Evolutionary conservation across 176 grass and related monocot genomes (phyloP), one percentile per base, ranked within the genome.

Genomic region (Oropetium thomaeum): DNA sequence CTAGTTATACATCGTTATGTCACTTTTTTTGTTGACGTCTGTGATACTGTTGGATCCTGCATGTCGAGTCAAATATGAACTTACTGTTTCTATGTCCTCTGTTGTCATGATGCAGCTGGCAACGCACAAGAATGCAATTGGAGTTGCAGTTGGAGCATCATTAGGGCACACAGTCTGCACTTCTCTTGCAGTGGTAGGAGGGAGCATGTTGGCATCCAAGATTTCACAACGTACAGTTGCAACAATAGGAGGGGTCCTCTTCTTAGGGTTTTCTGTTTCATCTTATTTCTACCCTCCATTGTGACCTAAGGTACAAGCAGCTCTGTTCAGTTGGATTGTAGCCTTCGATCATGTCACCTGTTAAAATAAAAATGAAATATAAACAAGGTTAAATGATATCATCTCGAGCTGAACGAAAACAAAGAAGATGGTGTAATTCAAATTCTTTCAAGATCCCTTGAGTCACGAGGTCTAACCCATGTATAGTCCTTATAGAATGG

Each of bases 271-370:
- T 69, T 96, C 89, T 22, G 45, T 96, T 43, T 96, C 93, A 30
- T 96, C 93, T 10, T 92, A 96, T 70, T 92, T 92, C 70, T 96
- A 96, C 26, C 93, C 93, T 34, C 89, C 89, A 4, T 77, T 96
- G 67, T 90, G 79, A 96, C 87, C 23, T 60, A 71, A 62, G 17
- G 42, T 59, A 62, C 28, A 28, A 51, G 14, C 53, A 84, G 19
- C 32, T 62, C 19, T 55, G 19, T 5, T 19, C 57, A 52, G 57
- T 17, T 59, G 12, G 11, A 63, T 62, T 30, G 27, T 42, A 27
- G 41, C 57, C 25, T 77, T 63, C 1, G 49, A 29, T 19, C n/a
- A 5, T 62, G n/a, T 70, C 33, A 47, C 13, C 16, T 60, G 13
- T 11, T 60, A 30, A 60, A n/a, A n/a, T n/a, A n/a, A n/a, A n/a